These are phyloP conservation scores for Verbascum thapsus DNA, from an alignment of 257 asterid genomes.

Conservation along the genomic window DNA sequence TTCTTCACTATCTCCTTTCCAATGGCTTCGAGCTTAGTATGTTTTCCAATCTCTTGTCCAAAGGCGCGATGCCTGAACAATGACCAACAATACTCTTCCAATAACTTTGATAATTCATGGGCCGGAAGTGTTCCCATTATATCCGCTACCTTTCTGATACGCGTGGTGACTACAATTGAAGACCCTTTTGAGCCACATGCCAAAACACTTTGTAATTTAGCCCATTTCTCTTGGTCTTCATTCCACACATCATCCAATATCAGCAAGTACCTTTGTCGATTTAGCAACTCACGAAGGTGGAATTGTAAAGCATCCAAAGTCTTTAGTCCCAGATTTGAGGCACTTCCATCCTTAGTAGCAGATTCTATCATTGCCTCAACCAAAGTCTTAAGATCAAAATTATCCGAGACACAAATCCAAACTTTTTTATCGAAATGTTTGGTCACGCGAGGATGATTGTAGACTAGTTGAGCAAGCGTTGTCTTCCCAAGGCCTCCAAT, in stretches of 20 bases:
- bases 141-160: conserved; percentile 28
- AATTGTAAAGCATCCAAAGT: conserved; percentile 29
- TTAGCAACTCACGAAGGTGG: conserved; percentile 25
- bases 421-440: conserved; percentile 24
- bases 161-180: conserved; percentile 35
- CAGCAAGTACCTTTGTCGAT: conserved; percentile 31
- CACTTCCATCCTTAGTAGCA: background rate
- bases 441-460: conserved; percentile 21
- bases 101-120: conserved; percentile 14
- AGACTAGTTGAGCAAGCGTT: conserved; percentile 28
- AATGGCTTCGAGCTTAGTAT: conserved; percentile 19
- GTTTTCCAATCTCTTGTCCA: conserved; percentile 3
- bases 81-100: conserved; percentile 31
- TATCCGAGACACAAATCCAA: conserved; percentile 42
- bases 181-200: conserved; percentile 32
- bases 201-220: conserved; percentile 8
- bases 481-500: conserved; percentile 36
- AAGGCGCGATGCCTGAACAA: conserved; percentile 32
- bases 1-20: conserved; percentile 38
- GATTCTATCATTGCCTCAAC: conserved; percentile 36
- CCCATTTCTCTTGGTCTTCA: conserved; percentile 40
- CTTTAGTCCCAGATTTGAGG: background rate
- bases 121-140: conserved; percentile 31
- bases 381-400: conserved; percentile 33
- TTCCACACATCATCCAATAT: conserved; percentile 48